Evolutionary conservation across 371 early-diverging fungal genomes (phyloP), one percentile per base, ranked within the genome.

Genomic region (Syncephalastrum monosporum): DNA sequence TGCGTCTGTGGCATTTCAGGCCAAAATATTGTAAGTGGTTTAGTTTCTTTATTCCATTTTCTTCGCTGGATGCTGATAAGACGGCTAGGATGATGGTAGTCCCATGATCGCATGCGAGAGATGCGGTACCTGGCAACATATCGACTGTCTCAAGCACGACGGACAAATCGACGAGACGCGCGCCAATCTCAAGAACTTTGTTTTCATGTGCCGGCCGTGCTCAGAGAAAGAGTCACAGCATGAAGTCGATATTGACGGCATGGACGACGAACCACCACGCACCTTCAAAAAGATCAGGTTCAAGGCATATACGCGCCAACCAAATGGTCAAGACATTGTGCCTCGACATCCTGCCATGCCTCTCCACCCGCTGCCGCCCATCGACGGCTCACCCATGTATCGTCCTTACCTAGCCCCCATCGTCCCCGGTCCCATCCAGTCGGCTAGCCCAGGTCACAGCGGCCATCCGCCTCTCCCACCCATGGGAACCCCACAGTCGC

Each of bases 121-220:
- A 21, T 90, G 91, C 65, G 75, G 76, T 23, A 77, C 74, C 0
- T 90, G 91, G 91, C 85, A 84, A 49, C 91, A 90, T 67, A 84
- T 90, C 23, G 67, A 63, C 8, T 89, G 89, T 50, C 69, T 87
- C 29, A 67, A 71, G 61, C 72, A 81, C 29, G 72, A 68, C n/a
- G 66, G 68, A 12, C 72, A 79, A 33, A 63, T 73, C 4, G 64
- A 69, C 0, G 62, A 69, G 53, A 57, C 64, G 19, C 52, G 56
- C 12, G 62, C 61, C 7, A 68, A 42, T 0, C 57, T 69, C 17
- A 75, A 72, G 29, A 68, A 65, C 23, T 51, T 75, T 23, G 57
- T 59, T 5, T 83, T 81, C 70, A 59, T 75, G 2, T 83, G 84
- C 49, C 59, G 57, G 13, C 51, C 62, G 24, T 83, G 84, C 50